These are phyloP conservation scores for Rhynchospora pubera DNA, from an alignment of 176 grass and related monocot species.

Conservation along the genomic window DNA sequence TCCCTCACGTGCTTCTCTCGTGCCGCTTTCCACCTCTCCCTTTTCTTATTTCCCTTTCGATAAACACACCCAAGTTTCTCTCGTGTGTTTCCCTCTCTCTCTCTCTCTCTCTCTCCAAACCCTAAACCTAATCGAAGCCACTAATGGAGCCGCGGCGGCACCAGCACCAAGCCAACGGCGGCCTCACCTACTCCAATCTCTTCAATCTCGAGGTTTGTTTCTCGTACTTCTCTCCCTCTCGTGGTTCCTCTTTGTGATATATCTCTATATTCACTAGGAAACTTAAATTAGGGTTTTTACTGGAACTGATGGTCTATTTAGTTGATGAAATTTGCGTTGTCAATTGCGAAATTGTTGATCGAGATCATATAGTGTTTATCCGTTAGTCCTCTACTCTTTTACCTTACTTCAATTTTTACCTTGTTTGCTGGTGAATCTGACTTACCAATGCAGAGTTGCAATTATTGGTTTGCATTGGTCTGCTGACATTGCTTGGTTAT, in stretches of 20 bases:
- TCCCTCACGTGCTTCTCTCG: constrained; percentile 12
- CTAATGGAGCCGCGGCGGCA: constrained; percentile 78
- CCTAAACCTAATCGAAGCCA: constrained; percentile 53
- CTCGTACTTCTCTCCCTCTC: background rate
- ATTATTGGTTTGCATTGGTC: background rate
- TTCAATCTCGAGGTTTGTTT: constrained; percentile 81
- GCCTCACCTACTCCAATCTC: constrained; percentile 63
- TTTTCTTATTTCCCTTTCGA: background rate
- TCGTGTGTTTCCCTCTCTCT: background rate
- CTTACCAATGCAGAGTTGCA: background rate
- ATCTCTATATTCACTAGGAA: background rate
- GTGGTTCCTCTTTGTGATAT: background rate
- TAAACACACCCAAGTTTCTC: background rate
- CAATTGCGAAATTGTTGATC: background rate
- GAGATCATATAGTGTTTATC: background rate
- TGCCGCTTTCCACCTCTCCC: constrained; percentile 7
- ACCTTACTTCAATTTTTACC: background rate
- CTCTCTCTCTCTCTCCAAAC: constrained; percentile 20
- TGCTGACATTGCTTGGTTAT: background rate
- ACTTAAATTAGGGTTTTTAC: constrained; percentile 19
- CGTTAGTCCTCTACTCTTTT: background rate
- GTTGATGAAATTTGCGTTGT: background rate
- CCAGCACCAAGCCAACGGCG: constrained; percentile 35
- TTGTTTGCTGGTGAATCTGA: background rate
- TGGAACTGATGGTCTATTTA: constrained; percentile 12